Evolutionary conservation across 768 basidiomycete genomes (phyloP).

Genomic region (Dioszegia aurantiaca): DNA sequence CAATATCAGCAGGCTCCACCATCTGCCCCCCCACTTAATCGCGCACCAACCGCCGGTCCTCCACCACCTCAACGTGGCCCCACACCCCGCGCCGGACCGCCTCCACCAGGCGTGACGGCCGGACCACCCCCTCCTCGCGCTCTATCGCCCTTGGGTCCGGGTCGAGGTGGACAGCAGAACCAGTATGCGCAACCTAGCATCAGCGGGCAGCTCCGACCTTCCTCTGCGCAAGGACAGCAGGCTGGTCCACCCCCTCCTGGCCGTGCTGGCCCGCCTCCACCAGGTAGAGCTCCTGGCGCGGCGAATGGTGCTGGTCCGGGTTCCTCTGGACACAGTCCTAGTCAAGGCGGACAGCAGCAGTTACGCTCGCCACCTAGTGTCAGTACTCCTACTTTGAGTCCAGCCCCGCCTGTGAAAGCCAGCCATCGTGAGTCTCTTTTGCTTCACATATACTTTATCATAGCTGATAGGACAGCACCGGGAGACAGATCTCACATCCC

Average conservation of each 20-base stretch:
- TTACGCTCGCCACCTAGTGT: conserved; percentile 30
- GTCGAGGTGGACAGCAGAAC: conserved; percentile 18
- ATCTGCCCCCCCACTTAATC: conserved; percentile 53
- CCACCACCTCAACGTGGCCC: conserved; percentile 54
- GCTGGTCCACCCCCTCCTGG: conserved; percentile 47
- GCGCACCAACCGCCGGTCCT: conserved; percentile 10
- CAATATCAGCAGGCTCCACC: conserved; percentile 1
- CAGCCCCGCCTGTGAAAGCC: conserved; percentile 48
- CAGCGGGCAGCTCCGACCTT: conserved; percentile 7
- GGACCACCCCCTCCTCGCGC: conserved; percentile 40
- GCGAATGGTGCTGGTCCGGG: neutral
- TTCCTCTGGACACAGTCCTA: too few relatives aligned
- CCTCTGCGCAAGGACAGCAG: conserved; percentile 3
- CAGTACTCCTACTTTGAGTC: conserved; percentile 53
- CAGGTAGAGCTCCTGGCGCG: conserved; percentile 23
- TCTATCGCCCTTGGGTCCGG: conserved; percentile 41
- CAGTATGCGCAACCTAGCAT: conserved; percentile 5
- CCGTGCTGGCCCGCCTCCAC: conserved; percentile 43
- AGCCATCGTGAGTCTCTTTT: conserved; percentile 61
- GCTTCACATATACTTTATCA: neutral
- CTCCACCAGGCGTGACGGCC: conserved; percentile 18
- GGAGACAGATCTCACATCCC: conserved; percentile 94
- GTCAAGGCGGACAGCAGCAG: neutral
- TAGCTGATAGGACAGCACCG: conserved; percentile 59
- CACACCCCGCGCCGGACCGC: conserved; percentile 41